Conservation (phyloP, 495 filamentous ascomycete genomes). For the Daldinia grandis region DNA sequence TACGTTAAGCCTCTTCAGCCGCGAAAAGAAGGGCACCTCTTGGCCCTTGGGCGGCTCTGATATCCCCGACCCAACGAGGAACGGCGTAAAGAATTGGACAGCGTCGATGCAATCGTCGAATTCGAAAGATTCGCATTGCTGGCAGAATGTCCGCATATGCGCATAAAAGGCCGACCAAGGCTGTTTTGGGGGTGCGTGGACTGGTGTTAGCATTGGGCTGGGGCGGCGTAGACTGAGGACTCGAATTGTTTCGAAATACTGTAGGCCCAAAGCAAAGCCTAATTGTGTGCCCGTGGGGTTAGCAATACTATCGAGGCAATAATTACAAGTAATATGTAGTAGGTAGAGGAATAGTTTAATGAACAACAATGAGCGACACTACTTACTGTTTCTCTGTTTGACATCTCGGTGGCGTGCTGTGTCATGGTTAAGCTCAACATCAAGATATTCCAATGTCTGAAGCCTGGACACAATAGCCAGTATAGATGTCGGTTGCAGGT, state of each 20-base stretch:
- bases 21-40: constrained; percentile 25
- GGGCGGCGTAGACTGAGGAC: constrained; percentile 30
- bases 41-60: constrained; percentile 12
- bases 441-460: constrained; percentile 27
- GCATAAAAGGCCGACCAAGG: constrained; percentile 29
- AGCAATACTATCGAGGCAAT: constrained; percentile 2
- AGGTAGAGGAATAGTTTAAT: neutral
- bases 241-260: constrained; percentile 23
- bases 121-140: constrained; percentile 38
- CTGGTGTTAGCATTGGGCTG: constrained; percentile 24
- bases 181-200: constrained; percentile 10
- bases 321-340: neutral
- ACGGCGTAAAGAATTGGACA: constrained; percentile 32
- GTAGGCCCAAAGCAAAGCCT: constrained; percentile 34
- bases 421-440: constrained; percentile 36
- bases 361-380: neutral
- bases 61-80: constrained; percentile 5
- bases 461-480: constrained; percentile 33
- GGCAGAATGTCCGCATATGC: constrained; percentile 25
- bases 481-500: constrained; percentile 29
- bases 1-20: constrained; percentile 30
- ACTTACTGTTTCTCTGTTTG: constrained; percentile 36
- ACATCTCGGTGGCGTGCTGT: constrained; percentile 26
- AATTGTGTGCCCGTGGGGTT: neutral
- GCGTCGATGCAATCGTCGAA: constrained; percentile 42